These are phyloP conservation scores for Toxicodendron radicans DNA, from an alignment of 345 rosid genomes.

Conservation along the genomic window DNA sequence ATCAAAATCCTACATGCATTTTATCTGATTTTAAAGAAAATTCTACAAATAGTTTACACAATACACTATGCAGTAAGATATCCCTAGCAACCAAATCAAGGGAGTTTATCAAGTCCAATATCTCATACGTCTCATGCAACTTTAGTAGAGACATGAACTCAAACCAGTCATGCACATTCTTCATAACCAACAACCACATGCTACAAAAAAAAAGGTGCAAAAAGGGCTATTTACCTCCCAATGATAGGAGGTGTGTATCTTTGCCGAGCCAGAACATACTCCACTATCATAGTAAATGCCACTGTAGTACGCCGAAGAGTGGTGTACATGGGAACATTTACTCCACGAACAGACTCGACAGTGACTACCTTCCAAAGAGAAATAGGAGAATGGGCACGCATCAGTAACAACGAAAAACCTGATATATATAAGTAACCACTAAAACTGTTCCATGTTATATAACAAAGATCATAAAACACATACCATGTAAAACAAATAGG, in stretches of 20 bases:
- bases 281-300: constrained; percentile 90
- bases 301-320: constrained; percentile 96
- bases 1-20: background rate
- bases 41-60: too few relatives aligned
- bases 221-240: constrained; percentile 62
- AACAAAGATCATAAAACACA: constrained; percentile 11
- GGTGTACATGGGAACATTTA: constrained; percentile 99
- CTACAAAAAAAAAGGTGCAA: background rate
- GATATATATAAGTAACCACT: background rate
- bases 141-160: background rate
- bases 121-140: background rate
- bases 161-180: background rate
- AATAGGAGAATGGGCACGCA: constrained; percentile 18
- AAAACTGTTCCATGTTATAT: background rate
- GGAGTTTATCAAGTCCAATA: background rate
- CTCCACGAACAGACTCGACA: constrained; percentile 96
- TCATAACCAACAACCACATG: constrained; percentile 2
- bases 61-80: background rate
- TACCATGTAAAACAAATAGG: constrained; percentile 98
- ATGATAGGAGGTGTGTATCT: constrained; percentile 65
- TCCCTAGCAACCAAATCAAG: background rate
- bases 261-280: constrained; percentile 78
- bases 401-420: constrained; percentile 10
- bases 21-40: background rate
- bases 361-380: constrained; percentile 72